These are phyloP conservation scores for Aegilops speltoides DNA, from an alignment of 176 grass and related monocot species.

Conservation along the genomic window DNA sequence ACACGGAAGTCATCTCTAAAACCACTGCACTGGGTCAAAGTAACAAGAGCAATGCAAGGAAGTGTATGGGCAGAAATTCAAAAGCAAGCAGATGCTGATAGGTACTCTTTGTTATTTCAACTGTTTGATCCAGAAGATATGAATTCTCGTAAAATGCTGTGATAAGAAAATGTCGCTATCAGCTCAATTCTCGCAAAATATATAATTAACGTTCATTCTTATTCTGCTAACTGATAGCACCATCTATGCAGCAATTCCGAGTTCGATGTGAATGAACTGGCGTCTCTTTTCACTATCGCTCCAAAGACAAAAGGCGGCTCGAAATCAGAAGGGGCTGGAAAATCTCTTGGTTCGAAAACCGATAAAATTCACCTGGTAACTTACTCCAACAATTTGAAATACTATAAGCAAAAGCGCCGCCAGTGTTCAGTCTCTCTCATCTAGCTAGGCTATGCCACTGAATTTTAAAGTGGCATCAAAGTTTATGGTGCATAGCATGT, in stretches of 20 bases:
- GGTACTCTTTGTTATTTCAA: slow-evolving; percentile 46
- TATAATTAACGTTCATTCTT: slow-evolving; percentile 16
- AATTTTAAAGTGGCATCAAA: neutral
- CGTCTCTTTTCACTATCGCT: slow-evolving; percentile 73
- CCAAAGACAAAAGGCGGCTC: slow-evolving; percentile 61
- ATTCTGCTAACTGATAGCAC: slow-evolving; percentile 27
- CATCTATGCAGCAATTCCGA: slow-evolving; percentile 62
- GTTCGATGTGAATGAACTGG: slow-evolving; percentile 89
- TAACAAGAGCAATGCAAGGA: slow-evolving; percentile 87
- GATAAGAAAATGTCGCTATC: neutral
- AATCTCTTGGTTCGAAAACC: slow-evolving; percentile 70
- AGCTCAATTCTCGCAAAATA: neutral
- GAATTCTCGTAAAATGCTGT: slow-evolving; percentile 16
- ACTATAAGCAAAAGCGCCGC: neutral
- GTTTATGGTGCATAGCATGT: neutral
- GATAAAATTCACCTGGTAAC: slow-evolving; percentile 97
- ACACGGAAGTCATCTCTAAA: slow-evolving; percentile 70
- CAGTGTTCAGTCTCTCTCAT: slow-evolving; percentile 21
- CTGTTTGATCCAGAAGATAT: slow-evolving; percentile 15
- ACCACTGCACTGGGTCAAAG: slow-evolving; percentile 92
- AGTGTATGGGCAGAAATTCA: slow-evolving; percentile 97
- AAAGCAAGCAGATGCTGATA: slow-evolving; percentile 66
- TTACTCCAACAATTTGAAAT: slow-evolving; percentile 3
- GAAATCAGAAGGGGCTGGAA: slow-evolving; percentile 60
- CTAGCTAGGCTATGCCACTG: neutral